Evolutionary conservation across 345 rosid species (phyloP), one percentile per base, ranked within the genome.

Genomic region (Passiflora organensis): DNA sequence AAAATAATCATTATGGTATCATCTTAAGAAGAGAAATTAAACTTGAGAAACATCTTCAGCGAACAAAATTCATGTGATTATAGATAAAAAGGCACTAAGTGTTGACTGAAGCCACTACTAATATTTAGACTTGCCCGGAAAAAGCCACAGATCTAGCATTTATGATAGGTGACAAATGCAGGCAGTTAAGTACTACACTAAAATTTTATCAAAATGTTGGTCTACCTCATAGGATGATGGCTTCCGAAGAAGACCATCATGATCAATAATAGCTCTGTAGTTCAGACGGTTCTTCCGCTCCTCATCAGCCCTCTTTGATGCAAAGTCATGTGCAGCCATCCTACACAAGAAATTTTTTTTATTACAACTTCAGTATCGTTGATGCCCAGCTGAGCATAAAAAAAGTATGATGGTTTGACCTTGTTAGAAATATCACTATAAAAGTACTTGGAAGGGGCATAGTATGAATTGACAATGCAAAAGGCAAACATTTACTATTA

Each of bases 221-320:
- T 42, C 60, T 74, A 77, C 99, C 89, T 80, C 72, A 28, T 75
- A 67, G 28, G 76, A 68, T 54, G 67, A 63, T 21, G 49, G 73
- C 49, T 76, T 94, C 62, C 78, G 70, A 9, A 88, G 98, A 66
- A 84, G 81, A 54, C 99, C 94, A 73, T 93, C 99, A 62, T 93
- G 99, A 21, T 89, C 96, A 70, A 89, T 84, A 55, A 89, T 83
- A 54, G 91, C 76, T 43, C 70, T 77, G 68, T 86, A 93, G 64
- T 71, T 59, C 17, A 79, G 56, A 22, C 83, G 87, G 37, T 62
- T 74, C 32, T 71, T 79, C 46, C 95, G 76, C 80, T 82, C 94
- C 38, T 80, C 87, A 52, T 81, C 76, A 56, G 95, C 96, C 77
- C 68, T 82, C 53, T 68, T 79, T 37, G 86, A 73, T 53, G 83